Evolutionary conservation across 257 asterid genomes (phyloP).

Genomic region (Solanum microdontum): DNA sequence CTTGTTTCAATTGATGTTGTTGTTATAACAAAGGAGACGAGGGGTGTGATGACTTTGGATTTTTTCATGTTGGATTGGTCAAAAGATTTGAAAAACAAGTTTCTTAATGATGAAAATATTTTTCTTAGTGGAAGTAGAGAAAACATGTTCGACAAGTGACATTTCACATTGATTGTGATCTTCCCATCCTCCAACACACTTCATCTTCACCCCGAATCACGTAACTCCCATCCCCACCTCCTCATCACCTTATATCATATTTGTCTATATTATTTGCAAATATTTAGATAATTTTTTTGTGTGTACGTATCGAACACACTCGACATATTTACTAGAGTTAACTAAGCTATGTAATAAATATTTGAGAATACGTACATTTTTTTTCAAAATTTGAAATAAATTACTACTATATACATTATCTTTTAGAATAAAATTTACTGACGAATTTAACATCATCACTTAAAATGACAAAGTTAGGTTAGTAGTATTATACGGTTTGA

Average conservation of each 20-base stretch:
- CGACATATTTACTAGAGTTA: not conserved
- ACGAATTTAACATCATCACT: accelerated
- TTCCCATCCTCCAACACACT: not conserved
- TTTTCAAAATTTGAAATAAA: not conserved
- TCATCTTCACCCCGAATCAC: not conserved
- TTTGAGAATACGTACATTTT: not conserved
- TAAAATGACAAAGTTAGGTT: not conserved
- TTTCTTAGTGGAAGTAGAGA: not conserved
- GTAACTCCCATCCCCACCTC: too few relatives aligned
- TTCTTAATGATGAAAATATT: not conserved
- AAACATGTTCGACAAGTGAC: too few relatives aligned
- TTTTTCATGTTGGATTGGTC: too few relatives aligned
- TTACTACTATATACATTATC: too few relatives aligned
- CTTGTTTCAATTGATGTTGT: not conserved
- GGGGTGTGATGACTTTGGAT: accelerated
- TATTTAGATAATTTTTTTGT: too few relatives aligned
- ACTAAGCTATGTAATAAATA: accelerated
- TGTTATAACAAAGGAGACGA: not conserved
- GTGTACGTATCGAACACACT: not conserved
- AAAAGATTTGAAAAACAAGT: too few relatives aligned
- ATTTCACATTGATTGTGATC: too few relatives aligned
- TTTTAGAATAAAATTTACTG: accelerated
- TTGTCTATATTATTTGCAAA: too few relatives aligned
- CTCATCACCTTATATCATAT: not conserved
- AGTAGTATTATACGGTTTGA: not conserved